Percentiles rank a stretch among this genome's conserved stretches.
Conservation (phyloP, 768 basidiomycete genomes). For the Trametes sanguinea region DNA sequence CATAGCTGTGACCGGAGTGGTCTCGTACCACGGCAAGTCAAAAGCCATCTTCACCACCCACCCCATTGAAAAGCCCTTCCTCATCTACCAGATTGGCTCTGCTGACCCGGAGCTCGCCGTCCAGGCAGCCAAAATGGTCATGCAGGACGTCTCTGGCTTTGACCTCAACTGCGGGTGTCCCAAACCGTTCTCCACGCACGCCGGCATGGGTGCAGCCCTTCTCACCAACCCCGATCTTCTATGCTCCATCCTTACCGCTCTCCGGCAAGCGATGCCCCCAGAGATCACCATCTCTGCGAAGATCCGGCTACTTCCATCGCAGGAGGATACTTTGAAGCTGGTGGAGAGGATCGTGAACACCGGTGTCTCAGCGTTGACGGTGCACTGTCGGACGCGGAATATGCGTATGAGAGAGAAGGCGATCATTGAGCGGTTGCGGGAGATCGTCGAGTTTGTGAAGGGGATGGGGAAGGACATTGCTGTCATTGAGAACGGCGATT, state of each 20-base stretch:
- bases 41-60: constrained; percentile 91
- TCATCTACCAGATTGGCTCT: constrained; percentile 95
- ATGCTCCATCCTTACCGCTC: constrained; percentile 81
- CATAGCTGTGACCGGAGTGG: constrained; percentile 79
- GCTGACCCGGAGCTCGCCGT: constrained; percentile 89
- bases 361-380: constrained; percentile 86
- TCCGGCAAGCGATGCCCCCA: constrained; percentile 70
- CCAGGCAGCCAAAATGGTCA: constrained; percentile 83
- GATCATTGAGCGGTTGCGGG: constrained; percentile 71
- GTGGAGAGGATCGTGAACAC: constrained; percentile 86
- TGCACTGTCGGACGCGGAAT: constrained; percentile 91
- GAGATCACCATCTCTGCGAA: constrained; percentile 92
- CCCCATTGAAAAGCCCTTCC: constrained; percentile 90
- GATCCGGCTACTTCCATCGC: constrained; percentile 83
- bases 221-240: constrained; percentile 90
- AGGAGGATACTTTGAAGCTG: constrained; percentile 87
- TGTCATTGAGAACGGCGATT: constrained; percentile 94
- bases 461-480: constrained; percentile 76
- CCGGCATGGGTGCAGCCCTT: constrained; percentile 96
- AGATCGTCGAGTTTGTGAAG: constrained; percentile 86
- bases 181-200: constrained; percentile 90
- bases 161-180: constrained; percentile 99
- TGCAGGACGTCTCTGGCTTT: constrained; percentile 88
- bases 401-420: constrained; percentile 88
- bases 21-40: constrained; percentile 82